Evolutionary conservation across 2,329 filamentous ascomycete species (phyloP), one percentile per base, ranked within the genome.

Genomic region (Paraphaeosphaeria minitans): DNA sequence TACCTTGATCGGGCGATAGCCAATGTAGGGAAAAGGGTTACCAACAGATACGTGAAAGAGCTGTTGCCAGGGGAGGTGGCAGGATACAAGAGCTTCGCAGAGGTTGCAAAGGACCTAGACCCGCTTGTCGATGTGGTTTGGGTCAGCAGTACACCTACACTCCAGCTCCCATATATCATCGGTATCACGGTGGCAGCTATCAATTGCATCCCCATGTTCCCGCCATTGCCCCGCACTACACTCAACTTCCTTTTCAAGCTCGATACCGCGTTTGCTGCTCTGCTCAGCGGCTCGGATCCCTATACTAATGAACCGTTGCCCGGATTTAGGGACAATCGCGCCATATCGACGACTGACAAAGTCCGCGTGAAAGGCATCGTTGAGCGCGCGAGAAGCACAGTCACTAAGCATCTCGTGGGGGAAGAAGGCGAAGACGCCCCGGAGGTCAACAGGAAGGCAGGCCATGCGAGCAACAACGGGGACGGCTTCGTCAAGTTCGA

Each of bases 101-200:
- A 93, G 69, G 84, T 92, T 4, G 91, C 87, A 55, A 85, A 81
- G 57, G 92, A 97, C 69, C 76, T 96, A 0, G 90, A 93, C 56
- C 82, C 83, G 6, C 74, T 97, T 13, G 79, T 96, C 16, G 89
- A 96, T 74, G 84, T 96, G 8, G 78, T 97, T 5, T 98, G 94
- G 94, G 84, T 92, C 22, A 92, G 89, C 31, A 92, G 90, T 10
- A 97, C 93, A 22, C 92, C 91, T 19, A 86, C 85, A 54, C 80
- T 97, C 9, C 92, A 97, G 77, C 86, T 94, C 13, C 91, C 93
- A 2, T 94, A 94, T 71, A 81, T 97, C 2, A 85, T 97, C 39
- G 90, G 87, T 56, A 80, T 97, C 49, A 91, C 92, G 1, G 84
- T 89, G 53, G 83, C 93, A 59, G 82, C 93, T 39, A 87, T 86